Base-by-base conservation (phyloP, 495 filamentous ascomycete species). In the Friedmanniomyces simplex region DNA sequence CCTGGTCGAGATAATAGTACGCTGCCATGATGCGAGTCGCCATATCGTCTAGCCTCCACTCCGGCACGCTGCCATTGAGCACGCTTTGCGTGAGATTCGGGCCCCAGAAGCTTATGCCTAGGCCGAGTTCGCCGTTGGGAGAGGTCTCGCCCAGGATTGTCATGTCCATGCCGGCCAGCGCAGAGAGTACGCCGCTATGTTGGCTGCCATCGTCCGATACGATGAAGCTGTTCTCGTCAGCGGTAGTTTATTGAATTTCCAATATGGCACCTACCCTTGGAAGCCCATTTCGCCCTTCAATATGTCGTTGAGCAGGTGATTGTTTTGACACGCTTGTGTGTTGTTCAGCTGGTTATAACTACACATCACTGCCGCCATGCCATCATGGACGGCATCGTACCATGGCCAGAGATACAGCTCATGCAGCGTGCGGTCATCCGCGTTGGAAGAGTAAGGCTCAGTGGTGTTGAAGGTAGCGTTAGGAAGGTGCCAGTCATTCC, bases 121-220 rank as follows among this genome's bases (percentile, higher is more conserved):
- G 67, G 1, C 91, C 91, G 39, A 43, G 39, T 13, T 20, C 39
- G 39, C 14, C 39, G 39, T 43, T 43, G 2, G 39, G 14, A 43
- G 39, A 43, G 13, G 39, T 20, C 70, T 96, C 91, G 14, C 91
- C 91, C 1, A 91, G 93, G 91, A 96, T 96, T 13, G 80, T 88
- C 88, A 96, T 90, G 69, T 97, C 91, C n/a, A 97, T 73, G 1
- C 91, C 91, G 21, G 89, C 84, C 20, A 97, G 71, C 4, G 91
- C 85, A 14, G 28, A 32, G 10, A 79, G 79, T 0, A 97, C 86
- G 22, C 91, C 91, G 24, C 82, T 84, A 30, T 88, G 79, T 67
- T 95, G 90, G 7, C 89, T 91, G 5, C 94, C 79, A 91, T 91
- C 96, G 68, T 97, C 91, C 5, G 82, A 86, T 74, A 91, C 87